Conservation (phyloP, 1,284 basidiomycete genomes). For the Pseudozyma sp. region DNA sequence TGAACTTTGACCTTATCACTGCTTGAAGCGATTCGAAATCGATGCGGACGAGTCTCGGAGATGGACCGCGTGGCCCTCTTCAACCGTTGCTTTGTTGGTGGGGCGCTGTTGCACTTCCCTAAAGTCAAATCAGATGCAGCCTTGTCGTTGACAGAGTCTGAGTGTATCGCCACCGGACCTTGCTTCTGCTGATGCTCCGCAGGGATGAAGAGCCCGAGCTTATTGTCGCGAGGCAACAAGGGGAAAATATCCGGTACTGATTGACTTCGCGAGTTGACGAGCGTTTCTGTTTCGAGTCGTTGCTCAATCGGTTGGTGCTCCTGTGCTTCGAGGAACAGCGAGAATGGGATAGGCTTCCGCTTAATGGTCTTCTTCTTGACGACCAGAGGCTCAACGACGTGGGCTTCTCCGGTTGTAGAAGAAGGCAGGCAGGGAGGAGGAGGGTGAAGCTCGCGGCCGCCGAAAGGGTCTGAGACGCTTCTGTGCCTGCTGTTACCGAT, state of each 20-base stretch:
- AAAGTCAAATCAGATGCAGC: no score
- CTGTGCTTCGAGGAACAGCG: slow-evolving; percentile 5
- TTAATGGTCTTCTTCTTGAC: slow-evolving; percentile 3
- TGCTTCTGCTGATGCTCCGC: background rate
- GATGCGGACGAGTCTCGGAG: slow-evolving; percentile 10
- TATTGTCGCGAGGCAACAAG: background rate
- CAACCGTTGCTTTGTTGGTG: slow-evolving; percentile 9
- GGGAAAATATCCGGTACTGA: slow-evolving; percentile 13
- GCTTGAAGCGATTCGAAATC: background rate
- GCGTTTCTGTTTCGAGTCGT: no score
- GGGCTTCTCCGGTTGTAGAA: slow-evolving; percentile 1
- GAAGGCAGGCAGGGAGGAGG: background rate
- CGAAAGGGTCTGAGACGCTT: background rate
- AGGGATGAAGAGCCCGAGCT: slow-evolving; percentile 1
- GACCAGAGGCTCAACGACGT: background rate
- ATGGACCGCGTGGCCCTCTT: slow-evolving; percentile 23
- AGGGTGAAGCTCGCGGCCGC: slow-evolving; percentile 1
- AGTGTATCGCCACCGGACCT: background rate
- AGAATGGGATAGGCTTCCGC: slow-evolving; percentile 29
- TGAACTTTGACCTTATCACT: background rate
- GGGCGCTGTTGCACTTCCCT: no score
- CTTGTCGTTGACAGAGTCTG: no score
- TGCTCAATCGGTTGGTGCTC: background rate
- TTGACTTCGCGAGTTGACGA: background rate
- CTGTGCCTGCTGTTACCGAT: background rate